A percentile compares a stretch with the other conserved stretches of the same genome.
These are phyloP conservation scores for Phytopythium cucurbitacearum DNA, from an alignment of 352 stramenopile genomes.

Conservation along the genomic window DNA sequence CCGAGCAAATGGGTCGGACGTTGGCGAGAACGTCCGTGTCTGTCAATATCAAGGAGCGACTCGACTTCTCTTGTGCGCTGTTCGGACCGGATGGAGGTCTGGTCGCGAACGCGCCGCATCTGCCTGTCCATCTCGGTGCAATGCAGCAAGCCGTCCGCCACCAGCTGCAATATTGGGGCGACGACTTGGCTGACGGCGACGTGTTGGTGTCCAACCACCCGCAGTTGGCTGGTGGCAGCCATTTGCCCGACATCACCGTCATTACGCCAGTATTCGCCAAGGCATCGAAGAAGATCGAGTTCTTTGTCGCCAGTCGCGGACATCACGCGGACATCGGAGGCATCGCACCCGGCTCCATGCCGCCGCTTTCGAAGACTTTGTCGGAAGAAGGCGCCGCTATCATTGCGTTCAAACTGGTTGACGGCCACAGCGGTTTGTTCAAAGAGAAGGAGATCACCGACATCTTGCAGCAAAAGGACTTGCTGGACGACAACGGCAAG, in stretches of 20 bases:
- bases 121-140: conserved; percentile 98
- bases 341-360: conserved; percentile 95
- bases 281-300: conserved; percentile 89
- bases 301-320: conserved; percentile 97
- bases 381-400: conserved; percentile 99
- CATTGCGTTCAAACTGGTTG: conserved; percentile 98
- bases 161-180: conserved; percentile 88
- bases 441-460: conserved; percentile 95
- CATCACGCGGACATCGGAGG: conserved; percentile 98
- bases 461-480: conserved; percentile 91
- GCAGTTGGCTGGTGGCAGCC: conserved; percentile 95
- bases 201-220: conserved; percentile 99
- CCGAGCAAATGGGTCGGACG: conserved; percentile 98
- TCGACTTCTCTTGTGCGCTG: conserved; percentile 99
- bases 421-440: conserved; percentile 92
- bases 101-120: conserved; percentile 98
- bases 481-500: conserved; percentile 75
- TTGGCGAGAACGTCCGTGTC: conserved; percentile 95
- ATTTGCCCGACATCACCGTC: conserved; percentile 99
- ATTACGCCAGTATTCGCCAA: conserved; percentile 99
- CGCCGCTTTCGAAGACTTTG: conserved; percentile 93
- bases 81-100: conserved; percentile 97
- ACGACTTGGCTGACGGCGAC: conserved; percentile 94
- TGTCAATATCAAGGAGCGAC: conserved; percentile 99
- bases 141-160: conserved; percentile 98